These are phyloP conservation scores for Geotrichum restrictum DNA, from an alignment of 1,139 yeast genomes.

Conservation along the genomic window DNA sequence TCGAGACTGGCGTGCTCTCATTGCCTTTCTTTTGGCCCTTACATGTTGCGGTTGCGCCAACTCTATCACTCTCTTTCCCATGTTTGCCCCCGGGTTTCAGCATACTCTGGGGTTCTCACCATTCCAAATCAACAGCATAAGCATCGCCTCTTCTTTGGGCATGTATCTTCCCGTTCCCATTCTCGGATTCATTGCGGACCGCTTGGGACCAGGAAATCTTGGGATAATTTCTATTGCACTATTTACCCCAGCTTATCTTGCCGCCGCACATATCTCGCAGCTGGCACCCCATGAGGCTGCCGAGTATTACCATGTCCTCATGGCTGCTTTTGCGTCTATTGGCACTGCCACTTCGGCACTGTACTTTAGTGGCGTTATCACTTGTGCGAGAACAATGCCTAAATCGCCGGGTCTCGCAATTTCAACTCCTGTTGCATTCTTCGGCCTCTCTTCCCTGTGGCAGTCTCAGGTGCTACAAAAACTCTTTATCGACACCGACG, in stretches of 20 bases:
- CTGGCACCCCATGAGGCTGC: constrained; percentile 15
- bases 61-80: constrained; percentile 72
- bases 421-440: constrained; percentile 81
- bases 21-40: constrained; percentile 25
- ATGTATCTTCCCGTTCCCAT: constrained; percentile 81
- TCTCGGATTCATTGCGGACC: constrained; percentile 78
- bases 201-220: constrained; percentile 74
- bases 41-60: constrained; percentile 66
- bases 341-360: constrained; percentile 81
- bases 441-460: constrained; percentile 73
- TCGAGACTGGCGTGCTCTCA: constrained; percentile 8
- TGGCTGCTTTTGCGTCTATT: constrained; percentile 49
- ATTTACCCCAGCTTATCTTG: constrained; percentile 69
- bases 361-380: constrained; percentile 70
- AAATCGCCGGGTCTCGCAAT: constrained; percentile 72
- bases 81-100: constrained; percentile 71
- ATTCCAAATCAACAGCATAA: constrained; percentile 69
- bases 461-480: constrained; percentile 39
- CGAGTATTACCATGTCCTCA: constrained; percentile 15
- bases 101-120: constrained; percentile 56
- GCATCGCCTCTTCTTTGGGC: constrained; percentile 73
- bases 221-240: constrained; percentile 60
- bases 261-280: constrained; percentile 41
- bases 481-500: constrained; percentile 38
- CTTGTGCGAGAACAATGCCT: constrained; percentile 82